phyloP scores from a whole-genome alignment of 176 grass and related monocot species.

The Phragmites australis region DNA sequence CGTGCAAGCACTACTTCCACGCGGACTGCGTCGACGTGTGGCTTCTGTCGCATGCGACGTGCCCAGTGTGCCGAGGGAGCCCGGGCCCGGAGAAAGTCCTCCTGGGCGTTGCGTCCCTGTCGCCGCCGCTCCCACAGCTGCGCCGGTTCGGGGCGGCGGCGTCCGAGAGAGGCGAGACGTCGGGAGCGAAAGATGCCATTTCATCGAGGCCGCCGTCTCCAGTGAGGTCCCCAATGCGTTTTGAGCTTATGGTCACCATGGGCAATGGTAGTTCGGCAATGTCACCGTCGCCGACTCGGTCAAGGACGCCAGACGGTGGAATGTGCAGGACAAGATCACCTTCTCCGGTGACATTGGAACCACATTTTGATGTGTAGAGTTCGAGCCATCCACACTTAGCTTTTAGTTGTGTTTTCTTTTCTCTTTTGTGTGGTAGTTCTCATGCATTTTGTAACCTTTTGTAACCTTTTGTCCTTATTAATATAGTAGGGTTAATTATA shows the following conservation, averaged over 20 bases:
- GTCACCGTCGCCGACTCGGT: slow-evolving; percentile 8
- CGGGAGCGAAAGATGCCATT: not conserved
- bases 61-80: slow-evolving; percentile 44
- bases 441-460: too few species aligned
- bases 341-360: slow-evolving; percentile 10
- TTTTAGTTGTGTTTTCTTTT: not conserved
- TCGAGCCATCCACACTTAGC: too few species aligned
- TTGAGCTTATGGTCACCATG: not conserved
- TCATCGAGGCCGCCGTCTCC: slow-evolving; percentile 32
- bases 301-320: not conserved
- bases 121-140: slow-evolving; percentile 48
- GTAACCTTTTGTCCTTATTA: too few species aligned
- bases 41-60: slow-evolving; percentile 55
- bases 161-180: not conserved
- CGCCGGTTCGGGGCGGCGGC: slow-evolving; percentile 11
- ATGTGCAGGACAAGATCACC: slow-evolving; percentile 1
- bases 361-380: not conserved
- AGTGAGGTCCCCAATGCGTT: not conserved
- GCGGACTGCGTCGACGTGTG: slow-evolving; percentile 56
- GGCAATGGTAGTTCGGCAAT: not conserved
- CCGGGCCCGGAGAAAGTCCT: slow-evolving; percentile 31
- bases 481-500: too few species aligned
- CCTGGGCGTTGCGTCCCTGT: slow-evolving; percentile 25
- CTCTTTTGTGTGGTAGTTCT: not conserved
- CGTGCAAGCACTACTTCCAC: slow-evolving; percentile 67